Evolutionary conservation across 257 asterid species (phyloP), one percentile per base, ranked within the genome.

Genomic region (Verbascum thapsus): DNA sequence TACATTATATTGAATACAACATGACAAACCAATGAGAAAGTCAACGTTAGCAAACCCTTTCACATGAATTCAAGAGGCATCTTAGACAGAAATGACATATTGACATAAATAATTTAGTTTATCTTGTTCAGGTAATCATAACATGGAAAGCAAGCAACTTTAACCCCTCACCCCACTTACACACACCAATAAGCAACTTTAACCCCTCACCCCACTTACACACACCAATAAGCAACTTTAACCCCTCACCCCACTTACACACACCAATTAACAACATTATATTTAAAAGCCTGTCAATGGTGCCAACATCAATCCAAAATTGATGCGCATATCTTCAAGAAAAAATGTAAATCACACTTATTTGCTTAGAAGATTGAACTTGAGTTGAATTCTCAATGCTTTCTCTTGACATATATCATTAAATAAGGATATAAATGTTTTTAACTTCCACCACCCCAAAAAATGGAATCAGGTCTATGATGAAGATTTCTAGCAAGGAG

Each of bases 1-100:
- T 35, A 67, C 26, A 72, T 18, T 40, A 32, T 45, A 68, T 16
- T 58, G 35, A 49, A 42, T 62, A 45, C 6, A 53, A 39, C 64
- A 66, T 53, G 53, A 50, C 53, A 34, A 61, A 41, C 52, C 58
- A 53, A 53, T 26, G 63, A 52, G 57, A 64, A 61, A 55, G 13
- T 63, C 45, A 42, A 61, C 62, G 42, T 57, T 26, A 34, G 48
- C 32, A 43, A 20, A 32, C 13, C 66, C 13, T 60, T 22, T 19
- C 15, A 26, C 20, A 70, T 35, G 35, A 50, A 39, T 42, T 48
- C 39, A 44, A 51, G 18, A 17, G 50, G 41, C 32, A 54, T 35
- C 48, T 45, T 34, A 59, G 13, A 40, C 12, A 42, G 59, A 35
- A 18, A 30, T 53, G 48, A 22, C 22, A 34, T 10, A 20, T 22